Conservation (phyloP, 306 rosid species). For the Cucumis hystrix region DNA sequence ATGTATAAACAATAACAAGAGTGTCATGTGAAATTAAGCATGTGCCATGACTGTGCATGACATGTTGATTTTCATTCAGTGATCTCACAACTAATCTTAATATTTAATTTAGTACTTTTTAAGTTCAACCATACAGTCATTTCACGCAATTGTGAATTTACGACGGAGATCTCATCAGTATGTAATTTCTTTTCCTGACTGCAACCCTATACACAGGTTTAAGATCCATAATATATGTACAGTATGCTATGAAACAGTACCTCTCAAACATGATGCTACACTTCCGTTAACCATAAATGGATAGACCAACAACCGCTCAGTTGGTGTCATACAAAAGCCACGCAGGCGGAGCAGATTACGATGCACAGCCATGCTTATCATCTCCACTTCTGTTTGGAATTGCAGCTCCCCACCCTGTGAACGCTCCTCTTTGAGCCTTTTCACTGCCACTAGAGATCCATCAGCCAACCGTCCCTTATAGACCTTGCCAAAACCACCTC, state of each 20-base stretch:
- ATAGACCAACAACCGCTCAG: slow-evolving; percentile 90
- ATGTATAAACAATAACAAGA: background rate
- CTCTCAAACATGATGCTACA: slow-evolving; percentile 93
- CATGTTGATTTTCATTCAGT: background rate
- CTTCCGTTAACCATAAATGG: slow-evolving; percentile 91
- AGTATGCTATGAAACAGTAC: slow-evolving; percentile 15
- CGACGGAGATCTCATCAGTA: background rate
- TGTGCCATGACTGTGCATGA: background rate
- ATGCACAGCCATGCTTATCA: slow-evolving; percentile 97
- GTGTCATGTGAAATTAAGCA: background rate
- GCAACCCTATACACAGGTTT: background rate
- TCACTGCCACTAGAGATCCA: slow-evolving; percentile 83
- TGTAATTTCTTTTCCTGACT: background rate
- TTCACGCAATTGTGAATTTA: background rate
- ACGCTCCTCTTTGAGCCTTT: slow-evolving; percentile 86
- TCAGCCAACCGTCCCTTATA: slow-evolving; percentile 92
- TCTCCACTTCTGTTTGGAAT: slow-evolving; percentile 91
- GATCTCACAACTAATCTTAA: background rate
- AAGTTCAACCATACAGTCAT: background rate
- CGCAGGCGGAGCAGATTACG: slow-evolving; percentile 84
- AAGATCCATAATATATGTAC: background rate
- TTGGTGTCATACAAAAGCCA: slow-evolving; percentile 96
- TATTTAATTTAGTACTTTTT: background rate
- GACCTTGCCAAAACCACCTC: slow-evolving; percentile 96
- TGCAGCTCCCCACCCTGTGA: slow-evolving; percentile 85